A percentile compares a stretch with the other conserved stretches of the same genome.
Conservation (phyloP, 257 asterid species). For the Gentiana straminea region DNA sequence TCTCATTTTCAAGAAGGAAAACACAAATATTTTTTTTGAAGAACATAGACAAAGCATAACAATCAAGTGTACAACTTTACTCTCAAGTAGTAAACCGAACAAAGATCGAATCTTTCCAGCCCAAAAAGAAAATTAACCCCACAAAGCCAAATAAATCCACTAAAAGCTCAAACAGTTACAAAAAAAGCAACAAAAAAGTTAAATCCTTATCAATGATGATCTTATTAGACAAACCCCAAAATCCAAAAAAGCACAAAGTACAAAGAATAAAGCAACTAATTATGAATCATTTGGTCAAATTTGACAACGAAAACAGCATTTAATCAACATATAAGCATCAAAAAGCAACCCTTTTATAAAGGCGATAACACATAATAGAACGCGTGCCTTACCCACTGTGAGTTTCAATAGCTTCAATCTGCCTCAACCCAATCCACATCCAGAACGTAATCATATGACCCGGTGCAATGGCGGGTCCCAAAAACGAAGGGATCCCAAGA, state of each 20-base stretch:
- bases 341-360: slow-evolving; percentile 7
- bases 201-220: slow-evolving; percentile 32
- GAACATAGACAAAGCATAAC: too few relatives aligned
- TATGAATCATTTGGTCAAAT: slow-evolving; percentile 64
- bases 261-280: slow-evolving; percentile 21
- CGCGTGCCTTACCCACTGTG: slow-evolving; percentile 96
- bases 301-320: slow-evolving; percentile 27
- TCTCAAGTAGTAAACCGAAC: slow-evolving; percentile 1
- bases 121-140: slow-evolving; percentile 1
- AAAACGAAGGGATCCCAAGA: slow-evolving; percentile 92
- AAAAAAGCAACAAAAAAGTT: slow-evolving; percentile 7
- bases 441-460: slow-evolving; percentile 96
- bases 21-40: too few relatives aligned
- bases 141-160: not conserved
- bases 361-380: slow-evolving; percentile 17
- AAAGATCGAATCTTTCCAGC: not conserved
- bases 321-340: slow-evolving; percentile 17
- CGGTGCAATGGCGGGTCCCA: slow-evolving; percentile 88
- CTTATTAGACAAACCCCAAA: slow-evolving; percentile 30
- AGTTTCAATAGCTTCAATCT: slow-evolving; percentile 96
- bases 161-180: not conserved
- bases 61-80: too few relatives aligned
- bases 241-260: slow-evolving; percentile 44
- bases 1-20: too few relatives aligned
- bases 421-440: slow-evolving; percentile 93